Conservation (phyloP, 371 early-diverging fungal genomes). For the Mortierella sp. region DNA sequence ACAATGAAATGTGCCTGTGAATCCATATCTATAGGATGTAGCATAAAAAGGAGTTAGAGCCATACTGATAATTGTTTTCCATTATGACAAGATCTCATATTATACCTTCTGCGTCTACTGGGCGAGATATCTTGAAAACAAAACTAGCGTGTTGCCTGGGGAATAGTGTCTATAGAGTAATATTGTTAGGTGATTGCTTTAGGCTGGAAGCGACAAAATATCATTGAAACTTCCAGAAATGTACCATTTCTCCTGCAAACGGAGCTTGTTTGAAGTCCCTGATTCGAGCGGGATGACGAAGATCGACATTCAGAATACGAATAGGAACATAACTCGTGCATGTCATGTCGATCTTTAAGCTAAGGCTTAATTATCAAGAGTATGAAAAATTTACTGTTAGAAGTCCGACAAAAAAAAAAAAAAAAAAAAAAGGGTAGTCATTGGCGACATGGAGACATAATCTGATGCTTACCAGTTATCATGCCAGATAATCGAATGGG, state of each 20-base stretch:
- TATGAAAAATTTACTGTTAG: background rate
- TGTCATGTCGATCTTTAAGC: slow-evolving; percentile 68
- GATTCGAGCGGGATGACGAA: slow-evolving; percentile 55
- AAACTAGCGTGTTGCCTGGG: slow-evolving; percentile 73
- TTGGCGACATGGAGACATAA: background rate
- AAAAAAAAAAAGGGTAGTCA: too few relatives aligned
- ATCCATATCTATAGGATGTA: slow-evolving; percentile 8
- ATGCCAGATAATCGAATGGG: slow-evolving; percentile 69
- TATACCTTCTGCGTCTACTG: slow-evolving; percentile 36
- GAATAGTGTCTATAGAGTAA: slow-evolving; percentile 63
- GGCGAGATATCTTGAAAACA: slow-evolving; percentile 71
- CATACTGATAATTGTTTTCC: background rate
- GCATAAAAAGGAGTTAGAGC: background rate
- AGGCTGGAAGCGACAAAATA: background rate
- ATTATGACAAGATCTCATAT: background rate
- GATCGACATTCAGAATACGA: slow-evolving; percentile 64
- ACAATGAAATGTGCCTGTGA: slow-evolving; percentile 67
- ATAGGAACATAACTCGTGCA: slow-evolving; percentile 73
- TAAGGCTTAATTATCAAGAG: slow-evolving; percentile 57
- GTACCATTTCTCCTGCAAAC: slow-evolving; percentile 67
- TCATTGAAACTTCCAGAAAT: background rate
- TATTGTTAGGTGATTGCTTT: background rate
- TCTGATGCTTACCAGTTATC: slow-evolving; percentile 63
- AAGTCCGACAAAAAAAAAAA: background rate
- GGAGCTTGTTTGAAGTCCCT: slow-evolving; percentile 62